Base-by-base conservation (phyloP, 345 rosid species). In the Rubroshorea leprosula region DNA sequence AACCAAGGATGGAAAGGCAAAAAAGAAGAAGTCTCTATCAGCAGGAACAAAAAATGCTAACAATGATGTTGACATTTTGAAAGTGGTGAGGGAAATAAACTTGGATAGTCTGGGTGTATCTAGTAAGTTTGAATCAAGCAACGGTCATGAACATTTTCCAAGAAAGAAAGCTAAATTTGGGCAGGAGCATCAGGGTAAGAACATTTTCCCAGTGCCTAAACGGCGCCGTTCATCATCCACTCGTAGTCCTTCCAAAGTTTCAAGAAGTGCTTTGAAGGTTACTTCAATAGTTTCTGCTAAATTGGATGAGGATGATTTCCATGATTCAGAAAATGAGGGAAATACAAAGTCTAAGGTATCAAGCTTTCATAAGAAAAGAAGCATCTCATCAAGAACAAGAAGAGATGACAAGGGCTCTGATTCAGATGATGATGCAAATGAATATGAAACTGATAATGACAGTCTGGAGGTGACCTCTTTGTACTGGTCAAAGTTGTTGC, bases 21-120 rank as follows among this genome's bases (percentile, higher is more conserved):
- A 69, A 62, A 87, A 79, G 79, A 68, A 68, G 41, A 74, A 72
- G 68, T 52, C 78, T 59, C 58, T 64, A 63, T 61, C 75, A 9
- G 76, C 66, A 63, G 82, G 76, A 71, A 71, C 61, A 43, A 75
- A 74, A 60, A 75, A 71, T 63, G 76, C 71, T 63, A 85, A 76
- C 65, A 80, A 66, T 65, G 94, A 80, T 75, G 83, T 93, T 31
- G 96, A 89, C 67, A 82, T 93, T 63, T 76, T 93, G 75, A 79
- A 85, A 71, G 75, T 87, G 97, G 99, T 89, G 68, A 83, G 96
- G 75, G 96, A 87, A 67, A 89, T 93, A 74, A 89, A 89, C 68
- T 64, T 82, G 76, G 94, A 80, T 77, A 78, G 79, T 68, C 20
- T 78, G 58, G 82, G 60, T 64, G 51, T 45, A 57, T 35, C 87